phyloP scores from a whole-genome alignment of 2,329 filamentous ascomycete species.

The Tolypocladium album region DNA sequence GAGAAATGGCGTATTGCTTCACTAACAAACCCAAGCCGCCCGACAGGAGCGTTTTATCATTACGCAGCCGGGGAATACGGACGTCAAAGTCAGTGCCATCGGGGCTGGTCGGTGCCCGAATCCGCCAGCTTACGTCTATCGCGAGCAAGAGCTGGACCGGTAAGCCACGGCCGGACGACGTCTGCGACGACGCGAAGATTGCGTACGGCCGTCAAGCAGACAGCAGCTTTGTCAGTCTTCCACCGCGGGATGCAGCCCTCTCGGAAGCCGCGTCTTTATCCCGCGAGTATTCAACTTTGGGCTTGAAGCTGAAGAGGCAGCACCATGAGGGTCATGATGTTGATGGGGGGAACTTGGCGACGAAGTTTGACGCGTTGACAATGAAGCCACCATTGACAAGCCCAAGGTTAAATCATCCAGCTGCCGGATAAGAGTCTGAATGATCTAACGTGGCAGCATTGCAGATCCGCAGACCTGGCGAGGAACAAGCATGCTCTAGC shows the following conservation, averaged over 20 bases:
- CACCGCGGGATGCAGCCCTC: slow-evolving; percentile 10
- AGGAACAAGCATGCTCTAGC: not conserved
- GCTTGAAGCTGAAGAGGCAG: not conserved
- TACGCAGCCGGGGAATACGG: slow-evolving; percentile 3
- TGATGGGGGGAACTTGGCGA: slow-evolving; percentile 1
- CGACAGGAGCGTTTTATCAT: slow-evolving; percentile 1
- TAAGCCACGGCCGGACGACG: slow-evolving; percentile 2
- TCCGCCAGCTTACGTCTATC: slow-evolving; percentile 15
- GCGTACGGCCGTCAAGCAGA: slow-evolving; percentile 16
- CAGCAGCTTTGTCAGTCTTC: slow-evolving; percentile 12
- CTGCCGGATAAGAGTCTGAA: not conserved
- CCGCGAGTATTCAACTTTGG: not conserved
- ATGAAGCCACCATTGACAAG: slow-evolving; percentile 1
- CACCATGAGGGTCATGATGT: slow-evolving; percentile 1
- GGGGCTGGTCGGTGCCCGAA: slow-evolving; percentile 17
- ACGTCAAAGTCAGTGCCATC: slow-evolving; percentile 9
- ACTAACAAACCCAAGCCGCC: slow-evolving; percentile 1
- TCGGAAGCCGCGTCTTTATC: not conserved
- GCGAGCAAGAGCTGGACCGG: slow-evolving; percentile 3
- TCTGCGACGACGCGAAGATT: slow-evolving; percentile 14
- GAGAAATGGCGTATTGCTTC: slow-evolving; percentile 7
- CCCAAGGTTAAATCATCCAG: slow-evolving; percentile 1
- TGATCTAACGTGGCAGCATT: not conserved
- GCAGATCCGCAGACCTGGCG: not conserved
- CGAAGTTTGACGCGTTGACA: no score